A percentile compares a stretch with the other conserved stretches of the same genome.
phyloP scores from a whole-genome alignment of 2,329 filamentous ascomycete genomes.

The Elsinoe arachidis region DNA sequence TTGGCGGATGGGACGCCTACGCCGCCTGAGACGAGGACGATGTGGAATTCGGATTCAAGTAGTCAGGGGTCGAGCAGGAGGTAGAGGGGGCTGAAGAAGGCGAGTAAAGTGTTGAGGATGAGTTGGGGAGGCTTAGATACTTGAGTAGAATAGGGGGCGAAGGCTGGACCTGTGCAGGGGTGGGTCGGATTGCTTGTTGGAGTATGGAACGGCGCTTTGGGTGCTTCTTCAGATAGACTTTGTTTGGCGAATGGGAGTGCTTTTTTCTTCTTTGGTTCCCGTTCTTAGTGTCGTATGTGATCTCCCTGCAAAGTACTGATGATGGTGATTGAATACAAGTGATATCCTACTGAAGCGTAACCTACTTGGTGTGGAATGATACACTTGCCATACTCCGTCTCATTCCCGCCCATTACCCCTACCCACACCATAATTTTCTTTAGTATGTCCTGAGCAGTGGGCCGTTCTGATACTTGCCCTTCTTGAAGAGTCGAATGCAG shows the following conservation, averaged over 20 bases:
- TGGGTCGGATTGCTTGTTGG: too few species aligned
- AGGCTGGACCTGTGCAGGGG: too few species aligned
- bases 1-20: too few species aligned
- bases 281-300: background rate
- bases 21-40: too few species aligned
- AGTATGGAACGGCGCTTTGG: too few species aligned
- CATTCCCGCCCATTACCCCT: background rate
- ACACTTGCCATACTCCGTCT: background rate
- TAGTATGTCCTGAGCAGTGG: background rate
- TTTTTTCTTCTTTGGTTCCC: background rate
- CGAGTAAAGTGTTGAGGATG: too few species aligned
- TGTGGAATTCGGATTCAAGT: too few species aligned
- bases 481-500: background rate
- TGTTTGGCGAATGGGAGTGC: background rate
- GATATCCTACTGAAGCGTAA: background rate
- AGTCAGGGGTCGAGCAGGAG: too few species aligned
- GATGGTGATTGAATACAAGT: background rate
- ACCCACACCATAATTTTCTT: background rate
- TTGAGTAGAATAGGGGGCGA: too few species aligned
- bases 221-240: background rate
- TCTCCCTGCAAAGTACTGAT: background rate
- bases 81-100: too few species aligned
- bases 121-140: too few species aligned
- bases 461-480: background rate
- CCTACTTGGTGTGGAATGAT: background rate